Evolutionary conservation across 140 eudicot genomes (phyloP), one percentile per base, ranked within the genome.

Genomic region (Flaveria floridana): DNA sequence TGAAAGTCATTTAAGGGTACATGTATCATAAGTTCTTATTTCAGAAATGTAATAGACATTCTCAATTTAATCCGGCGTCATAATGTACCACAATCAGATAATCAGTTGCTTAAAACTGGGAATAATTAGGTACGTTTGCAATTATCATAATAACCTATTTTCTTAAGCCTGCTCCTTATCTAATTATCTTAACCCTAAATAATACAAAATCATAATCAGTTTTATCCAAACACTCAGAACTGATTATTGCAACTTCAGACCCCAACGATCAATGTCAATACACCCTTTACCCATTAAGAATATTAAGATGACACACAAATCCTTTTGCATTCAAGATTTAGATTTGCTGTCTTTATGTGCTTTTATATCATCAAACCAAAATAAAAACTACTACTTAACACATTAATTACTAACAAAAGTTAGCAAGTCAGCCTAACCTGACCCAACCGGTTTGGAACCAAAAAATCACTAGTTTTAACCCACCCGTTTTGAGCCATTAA

Each of bases 41-140:
- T 71, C 50, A 71, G 6, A 65, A 74, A 65, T 19, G 19, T 74
- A 61, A 61, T 26, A 62, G 4, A 18, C 26, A 47, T 11, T 42
- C 20, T 8, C 30, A 9, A 2, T 23, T 23, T 23, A 6, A 4
- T 59, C 12, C n/a, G 6, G 25, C 2, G 12, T 16, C 41, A 34
- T 34, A 34, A 34, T 34, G 41, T 34, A 34, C 8, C 41, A 34
- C 5, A 34, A 34, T 34, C 41, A 34, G 41, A 34, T 34, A 34
- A 34, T 34, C 41, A 34, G 41, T 34, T 34, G 8, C 41, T 34
- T 34, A 34, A 34, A 34, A 34, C 41, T 34, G 6, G 41, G 41
- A 1, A 34, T 34, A 34, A 34, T 34, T 34, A 34, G 41, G 41
- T 34, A 6, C 0, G 6, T 34, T 34, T 34, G 41, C 41, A 34